Conservation (phyloP, 2,329 filamentous ascomycete genomes). For the Geosmithia putterillii region DNA sequence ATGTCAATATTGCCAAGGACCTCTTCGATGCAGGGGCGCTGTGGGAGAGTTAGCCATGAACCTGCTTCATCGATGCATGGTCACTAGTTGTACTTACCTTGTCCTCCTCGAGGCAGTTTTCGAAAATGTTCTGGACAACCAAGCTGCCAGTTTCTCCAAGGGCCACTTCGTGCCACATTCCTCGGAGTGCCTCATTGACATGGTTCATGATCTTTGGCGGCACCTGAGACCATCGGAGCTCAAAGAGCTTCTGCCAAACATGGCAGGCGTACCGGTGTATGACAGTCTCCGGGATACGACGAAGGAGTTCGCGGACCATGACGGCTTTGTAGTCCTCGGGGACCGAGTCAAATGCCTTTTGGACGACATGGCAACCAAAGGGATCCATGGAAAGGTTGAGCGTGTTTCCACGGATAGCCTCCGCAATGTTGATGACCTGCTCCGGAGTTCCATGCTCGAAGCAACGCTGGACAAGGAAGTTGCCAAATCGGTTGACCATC, state of each 20-base stretch:
- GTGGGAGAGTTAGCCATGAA: constrained; percentile 8
- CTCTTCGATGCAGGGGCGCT: constrained; percentile 96
- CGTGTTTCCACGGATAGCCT: constrained; percentile 87
- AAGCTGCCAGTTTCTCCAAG: constrained; percentile 94
- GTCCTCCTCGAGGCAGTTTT: constrained; percentile 97
- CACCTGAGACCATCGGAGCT: constrained; percentile 87
- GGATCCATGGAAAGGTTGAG: constrained; percentile 95
- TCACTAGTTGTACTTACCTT: constrained; percentile 50
- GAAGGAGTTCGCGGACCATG: constrained; percentile 96
- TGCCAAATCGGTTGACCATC: constrained; percentile 98
- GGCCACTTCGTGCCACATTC: constrained; percentile 99
- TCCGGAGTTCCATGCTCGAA: constrained; percentile 96
- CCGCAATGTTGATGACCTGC: constrained; percentile 88
- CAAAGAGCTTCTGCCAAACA: constrained; percentile 99
- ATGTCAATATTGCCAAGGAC: constrained; percentile 92
- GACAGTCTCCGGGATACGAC: constrained; percentile 91
- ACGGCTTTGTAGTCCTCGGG: constrained; percentile 95
- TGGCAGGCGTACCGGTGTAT: constrained; percentile 98
- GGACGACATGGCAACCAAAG: constrained; percentile 94
- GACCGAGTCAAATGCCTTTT: constrained; percentile 97
- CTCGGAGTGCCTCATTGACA: constrained; percentile 86
- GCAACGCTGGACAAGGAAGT: constrained; percentile 96
- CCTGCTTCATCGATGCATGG: too few relatives aligned
- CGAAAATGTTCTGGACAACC: constrained; percentile 98
- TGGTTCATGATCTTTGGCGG: constrained; percentile 98